phyloP scores from a whole-genome alignment of 139 green algal genomes.

The Ulvella scutata region DNA sequence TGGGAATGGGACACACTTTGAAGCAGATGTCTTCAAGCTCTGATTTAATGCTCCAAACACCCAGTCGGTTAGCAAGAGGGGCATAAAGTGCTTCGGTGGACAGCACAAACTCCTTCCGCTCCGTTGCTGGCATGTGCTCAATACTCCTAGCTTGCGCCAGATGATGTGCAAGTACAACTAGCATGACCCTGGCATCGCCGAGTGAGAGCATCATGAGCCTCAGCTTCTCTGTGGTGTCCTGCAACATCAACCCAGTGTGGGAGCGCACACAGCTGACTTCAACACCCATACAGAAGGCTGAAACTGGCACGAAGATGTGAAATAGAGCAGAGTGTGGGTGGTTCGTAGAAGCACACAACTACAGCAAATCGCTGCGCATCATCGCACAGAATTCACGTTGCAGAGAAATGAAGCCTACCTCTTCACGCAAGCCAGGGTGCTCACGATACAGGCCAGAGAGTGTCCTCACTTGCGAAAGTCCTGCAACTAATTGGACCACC shows the following conservation, averaged over 20 bases:
- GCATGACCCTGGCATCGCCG: conserved; percentile 39
- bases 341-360: too few relatives aligned
- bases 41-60: conserved; percentile 75
- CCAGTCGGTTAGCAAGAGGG: conserved; percentile 81
- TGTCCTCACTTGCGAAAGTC: not conserved
- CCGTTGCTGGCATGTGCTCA: conserved; percentile 24
- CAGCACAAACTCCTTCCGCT: conserved; percentile 8
- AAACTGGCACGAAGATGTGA: too few relatives aligned
- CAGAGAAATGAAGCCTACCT: not conserved
- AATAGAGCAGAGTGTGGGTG: too few relatives aligned
- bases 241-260: too few relatives aligned
- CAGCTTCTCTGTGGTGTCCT: conserved; percentile 13
- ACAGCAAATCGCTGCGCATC: too few relatives aligned
- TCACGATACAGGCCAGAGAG: not conserved
- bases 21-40: conserved; percentile 87
- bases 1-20: conserved; percentile 12
- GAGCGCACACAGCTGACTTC: too few relatives aligned
- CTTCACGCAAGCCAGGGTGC: not conserved
- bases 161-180: conserved; percentile 72
- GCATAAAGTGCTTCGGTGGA: conserved; percentile 63
- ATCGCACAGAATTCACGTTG: too few relatives aligned
- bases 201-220: conserved; percentile 53
- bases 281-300: too few relatives aligned
- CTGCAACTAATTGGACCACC: conserved; percentile 27
- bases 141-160: conserved; percentile 37